Conservation (phyloP, 1,284 basidiomycete species). For the Microbotryum saponariae region DNA sequence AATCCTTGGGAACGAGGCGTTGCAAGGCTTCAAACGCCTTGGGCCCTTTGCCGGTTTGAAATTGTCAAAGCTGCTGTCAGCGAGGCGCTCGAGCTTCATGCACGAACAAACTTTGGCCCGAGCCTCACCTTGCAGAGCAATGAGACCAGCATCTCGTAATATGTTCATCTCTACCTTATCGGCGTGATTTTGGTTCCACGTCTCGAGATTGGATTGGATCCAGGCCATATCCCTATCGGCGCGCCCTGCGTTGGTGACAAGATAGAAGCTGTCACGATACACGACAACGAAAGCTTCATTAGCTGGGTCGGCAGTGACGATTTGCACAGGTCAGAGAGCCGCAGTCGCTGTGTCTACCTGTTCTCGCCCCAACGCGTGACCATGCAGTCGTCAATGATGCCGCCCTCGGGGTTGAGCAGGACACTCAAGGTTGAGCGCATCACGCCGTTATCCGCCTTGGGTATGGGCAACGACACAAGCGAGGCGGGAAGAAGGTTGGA, state of each 20-base stretch:
- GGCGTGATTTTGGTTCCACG: slow-evolving; percentile 60
- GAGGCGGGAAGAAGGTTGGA: slow-evolving; percentile 53
- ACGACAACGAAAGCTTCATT: background rate
- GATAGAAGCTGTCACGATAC: slow-evolving; percentile 64
- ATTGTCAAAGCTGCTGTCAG: slow-evolving; percentile 2
- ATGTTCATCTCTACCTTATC: slow-evolving; percentile 70
- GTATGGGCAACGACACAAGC: slow-evolving; percentile 60
- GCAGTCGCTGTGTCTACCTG: slow-evolving; percentile 16
- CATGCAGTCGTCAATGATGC: slow-evolving; percentile 85
- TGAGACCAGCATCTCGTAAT: slow-evolving; percentile 74
- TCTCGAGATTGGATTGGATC: slow-evolving; percentile 59
- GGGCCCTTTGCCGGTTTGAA: slow-evolving; percentile 54
- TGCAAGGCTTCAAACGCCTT: slow-evolving; percentile 65
- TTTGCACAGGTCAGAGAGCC: background rate
- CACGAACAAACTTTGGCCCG: slow-evolving; percentile 3
- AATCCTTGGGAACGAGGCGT: slow-evolving; percentile 58
- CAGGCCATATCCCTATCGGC: slow-evolving; percentile 71
- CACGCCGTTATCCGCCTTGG: slow-evolving; percentile 60
- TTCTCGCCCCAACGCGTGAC: slow-evolving; percentile 44
- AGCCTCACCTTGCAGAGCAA: slow-evolving; percentile 67
- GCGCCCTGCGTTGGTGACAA: slow-evolving; percentile 92
- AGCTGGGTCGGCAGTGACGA: background rate
- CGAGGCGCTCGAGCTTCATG: background rate
- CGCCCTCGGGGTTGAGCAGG: slow-evolving; percentile 76
- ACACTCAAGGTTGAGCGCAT: slow-evolving; percentile 64